Base-by-base conservation (phyloP, 2,329 filamentous ascomycete species). In the Colletotrichum sp. region DNA sequence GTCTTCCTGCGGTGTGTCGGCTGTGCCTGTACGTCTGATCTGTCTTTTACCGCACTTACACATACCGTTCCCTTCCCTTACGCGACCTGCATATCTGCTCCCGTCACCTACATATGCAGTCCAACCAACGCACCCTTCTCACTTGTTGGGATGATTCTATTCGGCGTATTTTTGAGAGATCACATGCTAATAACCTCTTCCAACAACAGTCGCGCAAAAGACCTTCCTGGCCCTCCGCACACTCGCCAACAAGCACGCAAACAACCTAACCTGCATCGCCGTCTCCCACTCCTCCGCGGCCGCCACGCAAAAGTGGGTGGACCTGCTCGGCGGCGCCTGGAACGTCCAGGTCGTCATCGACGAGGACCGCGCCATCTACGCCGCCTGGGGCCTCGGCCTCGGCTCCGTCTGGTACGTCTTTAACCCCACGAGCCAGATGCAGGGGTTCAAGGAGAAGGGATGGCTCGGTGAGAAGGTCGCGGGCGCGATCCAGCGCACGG, bases 281-380 rank as follows among this genome's bases (percentile, higher is more conserved):
- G 85, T 92, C 67, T 92, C 90, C 28, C 91, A 93, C 83, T 89
- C 91, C 52, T 92, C 90, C 10, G 82, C 85, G 6, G 84, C 86
- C 26, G 90, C 91, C 34, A 92, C 91, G 2, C 82, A 86, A 48
- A 89, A 89, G 77, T 92, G 91, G 91, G 79, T 91, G 61, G 88
- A 90, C 77, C 84, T 91, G 21, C 82, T 92, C 15, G 91, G 91
- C 80, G 90, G 91, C 74, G 84, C 89, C 16, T 91, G 90, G 88
- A 87, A 86, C 80, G 86, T 92, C 34, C 86, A 89, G 77, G 82
- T 92, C 4, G 81, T 92, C 72, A 82, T 92, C 72, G 91, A 92
- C 82, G 87, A 91, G 79, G 87, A 89, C 74, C 87, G 90, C 74
- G 86, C 88, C 76, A 79, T 92, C 43, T 92, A 93, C 79, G 90